Conservation (phyloP, 805 yeast species). For the Spathaspora arborariae region DNA sequence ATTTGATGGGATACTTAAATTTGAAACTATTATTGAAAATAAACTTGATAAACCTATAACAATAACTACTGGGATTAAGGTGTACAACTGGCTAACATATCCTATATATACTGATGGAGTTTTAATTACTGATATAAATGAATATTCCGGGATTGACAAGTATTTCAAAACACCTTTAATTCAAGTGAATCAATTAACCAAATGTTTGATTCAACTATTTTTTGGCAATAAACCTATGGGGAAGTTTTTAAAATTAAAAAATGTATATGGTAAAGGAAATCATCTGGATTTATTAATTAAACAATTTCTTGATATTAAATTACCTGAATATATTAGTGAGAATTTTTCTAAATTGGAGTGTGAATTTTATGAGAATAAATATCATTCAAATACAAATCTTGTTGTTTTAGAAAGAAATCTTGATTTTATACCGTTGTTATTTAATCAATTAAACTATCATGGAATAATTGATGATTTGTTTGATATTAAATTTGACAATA, state of each 20-base stretch:
- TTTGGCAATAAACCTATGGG: conserved; percentile 16
- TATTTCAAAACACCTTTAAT: conserved; percentile 44
- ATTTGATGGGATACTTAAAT: conserved; percentile 11
- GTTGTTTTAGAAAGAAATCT: conserved; percentile 74
- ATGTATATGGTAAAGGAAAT: conserved; percentile 58
- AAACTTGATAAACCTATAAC: conserved; percentile 11
- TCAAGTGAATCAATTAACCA: conserved; percentile 46
- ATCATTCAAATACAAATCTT: conserved; percentile 58
- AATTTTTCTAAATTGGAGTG: conserved; percentile 33
- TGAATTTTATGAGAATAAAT: conserved; percentile 30
- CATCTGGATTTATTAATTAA: conserved; percentile 48
- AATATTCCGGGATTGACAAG: conserved; percentile 33
- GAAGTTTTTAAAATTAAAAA: conserved; percentile 43
- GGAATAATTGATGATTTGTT: conserved; percentile 79
- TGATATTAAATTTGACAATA: conserved; percentile 43
- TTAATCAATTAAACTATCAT: conserved; percentile 74
- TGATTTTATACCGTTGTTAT: conserved; percentile 67
- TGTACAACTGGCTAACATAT: conserved; percentile 43
- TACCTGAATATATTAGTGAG: conserved; percentile 33
- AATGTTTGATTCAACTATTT: conserved; percentile 42
- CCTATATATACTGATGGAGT: conserved; percentile 42
- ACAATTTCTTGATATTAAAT: conserved; percentile 28
- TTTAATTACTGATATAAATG: conserved; percentile 39
- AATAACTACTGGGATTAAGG: conserved; percentile 37
- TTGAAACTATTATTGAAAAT: conserved; percentile 8